Evolutionary conservation across 768 basidiomycete genomes (phyloP), one percentile per base, ranked within the genome.

Genomic region (Tylopilus sp.): DNA sequence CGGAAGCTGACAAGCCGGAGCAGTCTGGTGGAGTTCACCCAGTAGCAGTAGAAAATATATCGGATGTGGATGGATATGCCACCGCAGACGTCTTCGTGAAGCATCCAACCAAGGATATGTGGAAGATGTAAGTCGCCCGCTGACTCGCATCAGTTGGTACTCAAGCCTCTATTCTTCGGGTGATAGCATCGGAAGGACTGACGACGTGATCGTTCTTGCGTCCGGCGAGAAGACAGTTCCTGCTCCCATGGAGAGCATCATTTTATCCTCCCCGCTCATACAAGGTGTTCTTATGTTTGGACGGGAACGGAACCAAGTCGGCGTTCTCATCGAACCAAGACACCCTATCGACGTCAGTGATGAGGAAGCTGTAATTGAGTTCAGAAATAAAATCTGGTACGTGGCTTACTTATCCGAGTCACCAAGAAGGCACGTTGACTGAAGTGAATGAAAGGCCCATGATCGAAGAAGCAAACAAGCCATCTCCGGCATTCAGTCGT

Each of bases 71-170:
- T n/a, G 58, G 58, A 3, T 54, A 76, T 47, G 75, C 72, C 0
- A 77, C 74, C 0, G 69, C 71, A 1, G 79, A 79, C 59, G 50
- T 81, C 3, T 76, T 74, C 48, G 52, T 71, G 9, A 69, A 60
- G 26, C 79, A 81, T 55, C 78, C 79, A 0, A 73, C 73, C 1
- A 74, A 72, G 25, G 21, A 47, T 12, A 21, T 55, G 40, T 57
- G 56, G 56, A 50, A 31, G 24, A 56, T 57, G 56, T 57, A 8
- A 8, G 36, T 37, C 14, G 3, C 21, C 36, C n/a, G 3, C 31
- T 6, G 3, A 12, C 14, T 10, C 14, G 4, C 11, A 14, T 12
- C 11, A 13, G 11, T 14, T 13, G 31, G n/a, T n/a, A n/a, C n/a
- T n/a, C n/a, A n/a, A n/a, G 14, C 31, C n/a, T n/a, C n/a, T n/a